Conservation (phyloP, 2,329 filamentous ascomycete genomes). For the Tricladium varicosporioides region DNA sequence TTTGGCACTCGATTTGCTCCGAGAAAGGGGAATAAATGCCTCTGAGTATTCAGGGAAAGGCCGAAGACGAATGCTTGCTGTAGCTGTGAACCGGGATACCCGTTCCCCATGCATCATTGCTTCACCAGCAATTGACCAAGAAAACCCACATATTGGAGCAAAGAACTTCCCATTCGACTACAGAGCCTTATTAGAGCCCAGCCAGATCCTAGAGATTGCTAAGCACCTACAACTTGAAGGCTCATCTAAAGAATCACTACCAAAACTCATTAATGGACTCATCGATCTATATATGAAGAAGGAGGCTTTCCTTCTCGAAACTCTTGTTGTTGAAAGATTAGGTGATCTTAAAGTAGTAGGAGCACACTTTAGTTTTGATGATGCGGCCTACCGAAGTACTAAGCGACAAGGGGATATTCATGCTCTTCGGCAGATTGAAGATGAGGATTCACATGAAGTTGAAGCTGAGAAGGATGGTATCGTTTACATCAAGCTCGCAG, state of each 20-base stretch:
- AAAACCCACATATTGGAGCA: conserved; percentile 41
- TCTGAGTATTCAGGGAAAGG: conserved; percentile 36
- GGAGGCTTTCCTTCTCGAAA: conserved; percentile 62
- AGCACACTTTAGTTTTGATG: conserved; percentile 65
- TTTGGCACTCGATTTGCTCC: conserved; percentile 55
- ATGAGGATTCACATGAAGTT: conserved; percentile 54
- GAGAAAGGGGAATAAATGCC: conserved; percentile 46
- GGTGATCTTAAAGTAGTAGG: conserved; percentile 48
- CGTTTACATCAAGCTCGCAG: conserved; percentile 67
- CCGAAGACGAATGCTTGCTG: conserved; percentile 52
- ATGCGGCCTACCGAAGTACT: conserved; percentile 62
- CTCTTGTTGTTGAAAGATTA: conserved; percentile 42
- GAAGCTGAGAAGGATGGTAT: conserved; percentile 70
- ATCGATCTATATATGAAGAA: conserved; percentile 59
- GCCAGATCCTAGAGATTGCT: conserved; percentile 41
- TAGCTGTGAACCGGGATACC: conserved; percentile 63
- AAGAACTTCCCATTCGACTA: conserved; percentile 64
- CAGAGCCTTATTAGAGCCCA: conserved; percentile 42
- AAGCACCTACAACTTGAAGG: conserved; percentile 50
- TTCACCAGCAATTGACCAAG: conserved; percentile 43
- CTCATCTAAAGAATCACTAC: conserved; percentile 42
- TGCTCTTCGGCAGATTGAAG: conserved; percentile 48
- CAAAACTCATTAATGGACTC: conserved; percentile 51
- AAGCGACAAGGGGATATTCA: conserved; percentile 62
- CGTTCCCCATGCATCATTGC: conserved; percentile 63